phyloP scores from a whole-genome alignment of 116 monocot species.

The Zostera marina region DNA sequence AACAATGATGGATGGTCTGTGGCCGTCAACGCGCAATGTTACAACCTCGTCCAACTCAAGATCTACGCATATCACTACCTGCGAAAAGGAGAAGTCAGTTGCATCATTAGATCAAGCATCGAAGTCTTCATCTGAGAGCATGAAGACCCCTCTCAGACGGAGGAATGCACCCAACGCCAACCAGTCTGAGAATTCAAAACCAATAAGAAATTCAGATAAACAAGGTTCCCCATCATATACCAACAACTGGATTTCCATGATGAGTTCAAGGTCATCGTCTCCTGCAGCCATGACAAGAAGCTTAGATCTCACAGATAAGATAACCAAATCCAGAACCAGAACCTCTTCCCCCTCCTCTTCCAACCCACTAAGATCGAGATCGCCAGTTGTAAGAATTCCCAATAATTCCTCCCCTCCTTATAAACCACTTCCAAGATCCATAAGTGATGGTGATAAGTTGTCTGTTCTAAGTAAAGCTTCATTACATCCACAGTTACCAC shows the following conservation, averaged over 20 bases:
- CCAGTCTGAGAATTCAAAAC: slow-evolving; percentile 56
- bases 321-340: slow-evolving; percentile 15
- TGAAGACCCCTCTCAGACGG: slow-evolving; percentile 45
- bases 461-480: slow-evolving; percentile 25
- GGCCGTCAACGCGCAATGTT: slow-evolving; percentile 76
- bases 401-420: slow-evolving; percentile 9
- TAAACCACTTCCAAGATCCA: slow-evolving; percentile 17
- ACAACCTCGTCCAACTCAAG: slow-evolving; percentile 65
- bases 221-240: slow-evolving; percentile 35
- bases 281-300: slow-evolving; percentile 35
- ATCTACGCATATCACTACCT: slow-evolving; percentile 12
- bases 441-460: slow-evolving; percentile 11
- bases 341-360: slow-evolving; percentile 17
- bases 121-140: slow-evolving; percentile 33
- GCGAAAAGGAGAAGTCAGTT: slow-evolving; percentile 16
- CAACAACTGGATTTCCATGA: slow-evolving; percentile 42
- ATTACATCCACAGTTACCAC: slow-evolving; percentile 28
- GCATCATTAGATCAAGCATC: slow-evolving; percentile 1
- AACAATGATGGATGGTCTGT: slow-evolving; percentile 36
- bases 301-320: slow-evolving; percentile 34
- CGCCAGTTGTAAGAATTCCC: slow-evolving; percentile 21
- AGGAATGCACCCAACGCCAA: slow-evolving; percentile 30
- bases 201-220: slow-evolving; percentile 17
- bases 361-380: slow-evolving; percentile 21
- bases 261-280: slow-evolving; percentile 25